Base-by-base conservation (phyloP, 2,329 filamentous ascomycete genomes). In the Huntiella bhutanensis region DNA sequence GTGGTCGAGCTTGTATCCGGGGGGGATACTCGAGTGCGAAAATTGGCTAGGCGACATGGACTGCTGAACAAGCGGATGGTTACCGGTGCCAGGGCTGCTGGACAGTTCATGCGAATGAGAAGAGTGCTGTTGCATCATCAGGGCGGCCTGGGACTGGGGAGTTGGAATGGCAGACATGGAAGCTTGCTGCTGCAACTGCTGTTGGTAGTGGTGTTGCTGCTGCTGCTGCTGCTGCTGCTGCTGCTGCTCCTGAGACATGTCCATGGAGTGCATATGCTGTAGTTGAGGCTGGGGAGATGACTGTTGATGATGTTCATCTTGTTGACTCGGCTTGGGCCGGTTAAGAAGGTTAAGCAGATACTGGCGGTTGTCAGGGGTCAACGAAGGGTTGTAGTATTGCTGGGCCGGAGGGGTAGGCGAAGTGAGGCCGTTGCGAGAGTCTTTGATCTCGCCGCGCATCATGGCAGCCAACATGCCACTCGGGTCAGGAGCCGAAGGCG, bases 331-430 rank as follows among this genome's bases (percentile, higher is more conserved):
- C 62, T 80, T 86, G 45, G 82, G 77, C 42, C 81, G 78, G 56
- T 86, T 91, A 52, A 98, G 71, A 49, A 96, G 69, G 55, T 84
- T 81, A 51, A 96, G 75, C 41, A 98, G 69, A 57, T 91, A 82
- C 52, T 88, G 79, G 60, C 92, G 82, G 4, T 86, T 83, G 59
- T 85, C 80, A 41, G 75, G 70, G 16, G 71, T 63, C 45, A 75
- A 71, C 33, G 65, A 64, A 19, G 65, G 61, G 52, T 61, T 65
- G 62, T 70, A 72, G 46, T 57, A 49, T 50, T 56, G 55, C 8
- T 54, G 51, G 15, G 53, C 53, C 5, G 55, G 51, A n/a, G 53
- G 46, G 15, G 55, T 51, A 28, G 52, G 49, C 41, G 53, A 50
- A 8, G 48, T 50, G 15, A 50, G 43, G 52, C 56, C 46, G 50